Evolutionary conservation across 805 yeast genomes (phyloP).

Genomic region (Barnettozyma siamensis): DNA sequence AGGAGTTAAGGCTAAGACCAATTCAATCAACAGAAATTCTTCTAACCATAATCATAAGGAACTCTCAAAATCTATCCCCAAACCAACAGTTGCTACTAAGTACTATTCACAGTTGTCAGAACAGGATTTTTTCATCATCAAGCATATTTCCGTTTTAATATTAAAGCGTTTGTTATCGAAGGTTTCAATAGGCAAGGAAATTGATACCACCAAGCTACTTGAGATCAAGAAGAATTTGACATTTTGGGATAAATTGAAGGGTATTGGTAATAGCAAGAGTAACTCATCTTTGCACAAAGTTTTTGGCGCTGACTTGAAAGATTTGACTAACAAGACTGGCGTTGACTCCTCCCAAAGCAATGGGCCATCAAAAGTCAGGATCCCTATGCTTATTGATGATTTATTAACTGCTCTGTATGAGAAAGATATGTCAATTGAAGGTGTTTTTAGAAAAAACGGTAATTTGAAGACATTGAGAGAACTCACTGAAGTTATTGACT

Average conservation of each 20-base stretch:
- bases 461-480: slow-evolving; percentile 78
- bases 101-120: slow-evolving; percentile 62
- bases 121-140: slow-evolving; percentile 50
- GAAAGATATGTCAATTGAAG: slow-evolving; percentile 93
- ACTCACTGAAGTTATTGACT: slow-evolving; percentile 67
- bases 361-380: slow-evolving; percentile 71
- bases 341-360: slow-evolving; percentile 80
- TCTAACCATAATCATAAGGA: slow-evolving; percentile 13
- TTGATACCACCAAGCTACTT: slow-evolving; percentile 27
- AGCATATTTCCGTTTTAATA: slow-evolving; percentile 55
- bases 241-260: slow-evolving; percentile 40
- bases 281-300: slow-evolving; percentile 36
- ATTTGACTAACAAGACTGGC: slow-evolving; percentile 64
- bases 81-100: slow-evolving; percentile 24
- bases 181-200: slow-evolving; percentile 31
- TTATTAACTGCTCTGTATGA: slow-evolving; percentile 75
- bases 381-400: slow-evolving; percentile 87
- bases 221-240: slow-evolving; percentile 31
- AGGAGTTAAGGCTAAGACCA: slow-evolving; percentile 17
- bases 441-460: slow-evolving; percentile 94
- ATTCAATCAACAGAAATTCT: slow-evolving; percentile 14
- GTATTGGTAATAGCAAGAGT: slow-evolving; percentile 24
- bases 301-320: slow-evolving; percentile 73
- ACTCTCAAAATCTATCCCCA: slow-evolving; percentile 1
- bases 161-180: slow-evolving; percentile 27